Evolutionary conservation across 2,329 filamentous ascomycete genomes (phyloP), one percentile per base, ranked within the genome.

Genomic region (Colletotrichum chrysophilum): DNA sequence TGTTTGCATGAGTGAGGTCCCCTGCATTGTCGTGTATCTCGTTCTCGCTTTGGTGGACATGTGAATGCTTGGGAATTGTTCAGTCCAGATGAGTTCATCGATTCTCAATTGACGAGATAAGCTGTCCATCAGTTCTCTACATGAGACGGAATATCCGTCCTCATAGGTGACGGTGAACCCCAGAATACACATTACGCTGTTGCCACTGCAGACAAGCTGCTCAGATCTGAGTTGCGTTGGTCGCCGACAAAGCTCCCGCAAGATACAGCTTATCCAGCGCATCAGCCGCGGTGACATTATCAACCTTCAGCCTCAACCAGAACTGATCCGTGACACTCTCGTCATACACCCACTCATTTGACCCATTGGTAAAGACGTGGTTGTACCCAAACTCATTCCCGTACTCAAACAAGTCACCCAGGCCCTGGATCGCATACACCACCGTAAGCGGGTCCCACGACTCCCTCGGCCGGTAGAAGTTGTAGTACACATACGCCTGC

Each of bases 371-470:
- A 21, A 78, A 77, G 4, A 89, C 82, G 52, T 82, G 76, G 74
- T 89, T 89, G 71, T 85, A 85, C 6, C 88, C 87, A 14, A 76
- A 76, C 13, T 79, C 77, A 61, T 87, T 86, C 4, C 79, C 85
- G 52, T 81, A 84, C 74, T 82, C 79, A 52, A 87, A 86, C 13
- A 86, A 21, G 2, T 79, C 81, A 0, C 80, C 82, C 10, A 86
- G 72, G 0, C 86, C 86, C 1, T 80, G 38, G 5, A 85, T 82
- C 4, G 83, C 86, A 68, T 88, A 88, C 26, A 86, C 70, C 4
- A 86, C 80, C 2, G 86, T 83, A 21, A 88, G 73, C 2, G 85
- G 85, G 75, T 88, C 87, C 86, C 86, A 88, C 1, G 85, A 85
- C 64, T 82, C 74, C 10, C 84, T 80, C 1, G 82, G 66, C 2